Percentiles rank a stretch among this genome's conserved stretches.
These are phyloP conservation scores for Ophiostoma sp. DNA, from an alignment of 2,329 filamentous ascomycete genomes.

Conservation along the genomic window DNA sequence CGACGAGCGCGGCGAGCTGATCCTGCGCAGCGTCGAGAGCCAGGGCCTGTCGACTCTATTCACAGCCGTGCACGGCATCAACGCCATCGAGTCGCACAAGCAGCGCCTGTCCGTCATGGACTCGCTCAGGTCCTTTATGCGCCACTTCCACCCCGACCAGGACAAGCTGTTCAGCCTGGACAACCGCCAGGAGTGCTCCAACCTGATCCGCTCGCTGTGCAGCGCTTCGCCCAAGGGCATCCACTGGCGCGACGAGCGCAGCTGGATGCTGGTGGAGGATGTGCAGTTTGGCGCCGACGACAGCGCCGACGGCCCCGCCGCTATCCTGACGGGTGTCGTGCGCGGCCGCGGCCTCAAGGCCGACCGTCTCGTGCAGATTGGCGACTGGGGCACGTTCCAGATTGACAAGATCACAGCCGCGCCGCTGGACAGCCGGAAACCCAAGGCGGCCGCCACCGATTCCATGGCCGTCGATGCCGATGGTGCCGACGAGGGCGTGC, in stretches of 20 bases:
- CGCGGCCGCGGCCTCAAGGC: slow-evolving; percentile 83
- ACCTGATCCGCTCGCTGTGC: slow-evolving; percentile 85
- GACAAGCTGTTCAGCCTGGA: slow-evolving; percentile 89
- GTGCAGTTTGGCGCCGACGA: slow-evolving; percentile 56
- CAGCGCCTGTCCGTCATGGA: slow-evolving; percentile 68
- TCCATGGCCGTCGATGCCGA: slow-evolving; percentile 62
- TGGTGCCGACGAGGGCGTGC: slow-evolving; percentile 42
- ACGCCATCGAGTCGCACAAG: slow-evolving; percentile 73
- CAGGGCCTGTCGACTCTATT: slow-evolving; percentile 94
- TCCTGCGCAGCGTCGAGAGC: slow-evolving; percentile 81
- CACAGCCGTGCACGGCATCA: slow-evolving; percentile 73
- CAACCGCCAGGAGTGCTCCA: slow-evolving; percentile 82
- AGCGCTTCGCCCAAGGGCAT: slow-evolving; percentile 89
- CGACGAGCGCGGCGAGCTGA: slow-evolving; percentile 75
- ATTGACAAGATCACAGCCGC: slow-evolving; percentile 82
- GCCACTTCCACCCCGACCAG: slow-evolving; percentile 86
- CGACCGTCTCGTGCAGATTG: slow-evolving; percentile 82
- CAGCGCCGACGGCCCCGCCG: slow-evolving; percentile 42
- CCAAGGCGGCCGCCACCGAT: slow-evolving; percentile 43
- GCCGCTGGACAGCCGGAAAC: slow-evolving; percentile 56
- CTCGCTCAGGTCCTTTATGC: slow-evolving; percentile 87
- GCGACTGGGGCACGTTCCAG: slow-evolving; percentile 91
- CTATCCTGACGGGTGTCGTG: slow-evolving; percentile 74
- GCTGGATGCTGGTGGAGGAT: slow-evolving; percentile 89
- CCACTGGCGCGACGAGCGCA: slow-evolving; percentile 90